A percentile compares a stretch with the other conserved stretches of the same genome.
Conservation (phyloP, 352 stramenopile species). For the Pythium sukuiense region DNA sequence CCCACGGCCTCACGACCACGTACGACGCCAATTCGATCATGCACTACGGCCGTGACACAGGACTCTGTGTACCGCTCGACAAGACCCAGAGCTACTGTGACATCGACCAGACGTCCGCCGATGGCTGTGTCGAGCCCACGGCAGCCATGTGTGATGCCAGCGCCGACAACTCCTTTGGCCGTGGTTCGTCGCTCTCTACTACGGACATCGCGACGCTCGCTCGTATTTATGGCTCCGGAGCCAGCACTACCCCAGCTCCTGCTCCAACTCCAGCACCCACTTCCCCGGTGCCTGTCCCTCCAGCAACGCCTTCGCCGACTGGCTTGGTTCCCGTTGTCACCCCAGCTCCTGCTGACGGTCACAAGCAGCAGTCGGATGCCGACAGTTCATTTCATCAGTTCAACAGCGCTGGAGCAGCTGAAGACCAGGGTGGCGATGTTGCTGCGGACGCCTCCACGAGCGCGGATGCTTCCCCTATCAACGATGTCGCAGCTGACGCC, state of each 20-base stretch:
- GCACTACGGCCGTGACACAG: constrained; percentile 45
- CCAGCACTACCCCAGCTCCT: constrained; percentile 4
- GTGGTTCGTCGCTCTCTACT: constrained; percentile 13
- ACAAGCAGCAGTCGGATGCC: constrained; percentile 9
- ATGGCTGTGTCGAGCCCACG: constrained; percentile 28
- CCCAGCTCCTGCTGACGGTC: constrained; percentile 7
- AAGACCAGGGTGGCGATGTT: neutral
- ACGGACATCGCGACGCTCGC: constrained; percentile 21
- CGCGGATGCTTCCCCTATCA: neutral
- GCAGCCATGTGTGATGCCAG: constrained; percentile 22
- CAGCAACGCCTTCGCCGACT: constrained; percentile 7
- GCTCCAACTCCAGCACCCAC: constrained; percentile 5
- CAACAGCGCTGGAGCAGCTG: neutral
- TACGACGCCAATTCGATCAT: constrained; percentile 47
- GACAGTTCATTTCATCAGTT: constrained; percentile 10
- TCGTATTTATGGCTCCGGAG: constrained; percentile 22
- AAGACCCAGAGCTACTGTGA: constrained; percentile 35
- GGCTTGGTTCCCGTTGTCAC: constrained; percentile 9
- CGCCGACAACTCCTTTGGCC: constrained; percentile 28
- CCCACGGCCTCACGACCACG: constrained; percentile 23
- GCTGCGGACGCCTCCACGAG: neutral
- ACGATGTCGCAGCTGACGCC: neutral
- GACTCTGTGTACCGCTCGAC: constrained; percentile 41
- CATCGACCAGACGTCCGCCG: constrained; percentile 35
- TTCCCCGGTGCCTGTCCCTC: neutral